Base-by-base conservation (phyloP, 805 yeast species). In the Ogataea angusta region DNA sequence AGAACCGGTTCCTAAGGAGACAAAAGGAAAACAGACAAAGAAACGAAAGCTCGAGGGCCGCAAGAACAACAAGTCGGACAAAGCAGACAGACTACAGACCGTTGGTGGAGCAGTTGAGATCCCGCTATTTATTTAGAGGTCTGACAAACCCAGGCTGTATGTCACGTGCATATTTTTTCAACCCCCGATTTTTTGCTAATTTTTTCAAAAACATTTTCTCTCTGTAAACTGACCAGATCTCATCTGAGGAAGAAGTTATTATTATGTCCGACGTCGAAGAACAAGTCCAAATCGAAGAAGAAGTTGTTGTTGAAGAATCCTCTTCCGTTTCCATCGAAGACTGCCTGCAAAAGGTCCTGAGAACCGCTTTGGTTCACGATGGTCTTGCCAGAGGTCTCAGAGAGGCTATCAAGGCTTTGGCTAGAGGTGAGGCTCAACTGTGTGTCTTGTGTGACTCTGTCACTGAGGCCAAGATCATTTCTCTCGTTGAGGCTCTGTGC, bases 341-440 rank as follows among this genome's bases (percentile, higher is more conserved):
- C 71, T 95, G 97, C 70, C 80, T 93, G 72, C 88, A 89, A 80
- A 93, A 87, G 68, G 98, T 93, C 69, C 84, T 93, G 70, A 90
- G 95, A 84, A 89, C 93, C 72, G 82, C 99, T 62, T 82, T 93
- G 71, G 86, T 91, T 68, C 95, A 89, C 80, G 97, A 91, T 72
- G 99, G 99, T 77, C 87, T 93, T 75, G 98, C 98, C 72, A 91
- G 99, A 81, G 99, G 99, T 83, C 84, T 93, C 73, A 93, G 98
- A 83, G 99, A 93, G 81, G 95, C 98, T 60, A 87, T 97, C 68
- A 93, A 93, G 86, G 98, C 97, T 73, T 82, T 93, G 62, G 80
- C 96, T 67, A 80, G 88, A 74, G 88, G 96, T 73, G 95, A 90
- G 76, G 99, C 97, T 62, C 95, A 91, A 77, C 80, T 93, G 71